Conservation (phyloP, 305 asterid genomes). For the Fraxinus latifolia region DNA sequence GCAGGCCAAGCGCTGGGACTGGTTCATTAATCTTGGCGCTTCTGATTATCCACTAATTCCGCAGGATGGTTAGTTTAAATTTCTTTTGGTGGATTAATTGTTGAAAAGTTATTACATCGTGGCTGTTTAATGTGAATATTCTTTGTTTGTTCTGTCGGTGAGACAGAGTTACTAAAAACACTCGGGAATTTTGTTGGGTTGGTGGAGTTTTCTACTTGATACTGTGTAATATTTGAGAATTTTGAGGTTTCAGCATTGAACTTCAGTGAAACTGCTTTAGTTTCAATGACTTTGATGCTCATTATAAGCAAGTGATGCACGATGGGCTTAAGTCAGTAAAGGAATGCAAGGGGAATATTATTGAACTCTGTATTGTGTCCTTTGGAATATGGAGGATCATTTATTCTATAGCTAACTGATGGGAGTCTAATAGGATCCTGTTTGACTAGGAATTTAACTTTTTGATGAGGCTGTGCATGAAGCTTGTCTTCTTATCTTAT, state of each 20-base stretch:
- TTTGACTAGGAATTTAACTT: background rate
- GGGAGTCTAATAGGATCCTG: background rate
- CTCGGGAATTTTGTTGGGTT: background rate
- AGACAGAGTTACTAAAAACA: background rate
- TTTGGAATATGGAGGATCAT: background rate
- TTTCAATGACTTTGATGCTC: background rate
- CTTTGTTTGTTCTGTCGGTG: background rate
- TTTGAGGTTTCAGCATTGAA: background rate
- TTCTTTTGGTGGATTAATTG: background rate
- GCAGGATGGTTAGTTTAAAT: constrained; percentile 67
- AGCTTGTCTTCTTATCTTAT: background rate
- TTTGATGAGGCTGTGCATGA: background rate
- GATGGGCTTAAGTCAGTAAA: background rate
- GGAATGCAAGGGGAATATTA: background rate
- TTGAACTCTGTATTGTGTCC: background rate
- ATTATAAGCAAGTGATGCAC: background rate
- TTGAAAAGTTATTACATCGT: background rate
- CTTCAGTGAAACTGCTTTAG: background rate
- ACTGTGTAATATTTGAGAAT: background rate
- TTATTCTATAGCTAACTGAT: background rate
- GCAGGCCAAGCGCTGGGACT: constrained; percentile 68
- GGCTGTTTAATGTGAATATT: background rate
- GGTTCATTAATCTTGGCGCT: constrained; percentile 79
- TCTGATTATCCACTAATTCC: constrained; percentile 92
- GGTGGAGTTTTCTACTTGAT: background rate